Evolutionary conservation across 352 stramenopile genomes (phyloP), one percentile per base, ranked within the genome.

Genomic region (Phytophthora pisi): DNA sequence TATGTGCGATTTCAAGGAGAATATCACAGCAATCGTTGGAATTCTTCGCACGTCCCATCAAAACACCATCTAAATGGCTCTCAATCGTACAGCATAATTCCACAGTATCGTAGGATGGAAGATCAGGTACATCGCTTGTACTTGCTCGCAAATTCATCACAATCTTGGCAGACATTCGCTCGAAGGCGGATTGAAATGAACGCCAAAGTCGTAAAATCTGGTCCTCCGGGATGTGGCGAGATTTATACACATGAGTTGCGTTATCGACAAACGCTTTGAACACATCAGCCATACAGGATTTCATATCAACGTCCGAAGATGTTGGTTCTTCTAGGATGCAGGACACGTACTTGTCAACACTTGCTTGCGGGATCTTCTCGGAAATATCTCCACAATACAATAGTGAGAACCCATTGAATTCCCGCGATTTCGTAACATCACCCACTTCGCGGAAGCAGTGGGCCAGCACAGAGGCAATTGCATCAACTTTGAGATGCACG

Each of bases 381-480:
- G 69, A 42, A 2, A 74, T 69, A 34, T 82, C 60, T 11, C 60
- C 68, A 61, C 68, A 75, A 42, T 93, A 91, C 56, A 93, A 50
- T 28, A 93, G 69, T 23, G 82, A 78, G 56, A 81, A 74, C 0
- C 79, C 82, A 24, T 51, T 70, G 30, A 78, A 89, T 30, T 68
- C 57, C 45, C 81, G 76, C 23, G 79, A 74, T 36, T 64, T 72
- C 7, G 46, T 42, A 0, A 53, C 16, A 38, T 86, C 68, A 2
- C 69, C 58, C 56, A 77, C 23, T 64, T 89, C 70, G 13, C 71
- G 78, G 30, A 70, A 86, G 63, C 84, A 89, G 64, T 81, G 84
- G 3, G 75, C 82, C 26, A 91, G 56, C 3, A 93, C 78, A 5
- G 79, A 81, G 47, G 69, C 79, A 42, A 93, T 81, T 23, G 77